Percentiles rank a stretch among this genome's conserved stretches.
phyloP scores from a whole-genome alignment of 306 rosid species.

The Acacia crassicarpa region DNA sequence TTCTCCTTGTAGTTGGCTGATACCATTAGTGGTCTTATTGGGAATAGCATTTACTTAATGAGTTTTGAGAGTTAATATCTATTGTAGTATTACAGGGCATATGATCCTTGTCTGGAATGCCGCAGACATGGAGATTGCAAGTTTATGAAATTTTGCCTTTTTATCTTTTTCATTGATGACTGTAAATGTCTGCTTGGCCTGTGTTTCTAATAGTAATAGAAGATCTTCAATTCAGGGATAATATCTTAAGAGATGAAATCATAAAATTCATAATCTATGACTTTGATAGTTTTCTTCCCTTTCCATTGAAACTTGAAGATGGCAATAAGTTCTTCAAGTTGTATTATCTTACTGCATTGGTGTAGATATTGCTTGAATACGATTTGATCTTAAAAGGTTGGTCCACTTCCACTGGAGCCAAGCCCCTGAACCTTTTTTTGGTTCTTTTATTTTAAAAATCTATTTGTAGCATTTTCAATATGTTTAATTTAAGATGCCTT shows the following conservation, averaged over 20 bases:
- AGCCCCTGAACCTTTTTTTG: not conserved
- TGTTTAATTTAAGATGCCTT: constrained; percentile 1
- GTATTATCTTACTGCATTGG: not conserved
- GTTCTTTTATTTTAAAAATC: not conserved
- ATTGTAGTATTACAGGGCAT: not conserved
- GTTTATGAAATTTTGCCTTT: not conserved
- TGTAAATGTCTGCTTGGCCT: constrained; percentile 5
- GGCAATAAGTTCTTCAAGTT: not conserved
- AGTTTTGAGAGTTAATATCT: not conserved
- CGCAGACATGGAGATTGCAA: not conserved
- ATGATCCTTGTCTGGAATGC: constrained; percentile 12
- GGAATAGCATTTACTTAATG: not conserved
- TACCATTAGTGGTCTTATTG: constrained; percentile 5
- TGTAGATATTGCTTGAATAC: not conserved
- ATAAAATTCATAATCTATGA: constrained; percentile 10
- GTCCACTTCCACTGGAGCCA: not conserved
- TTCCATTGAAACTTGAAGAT: not conserved
- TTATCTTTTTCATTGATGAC: constrained; percentile 1
- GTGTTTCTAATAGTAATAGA: not conserved
- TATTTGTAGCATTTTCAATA: not conserved
- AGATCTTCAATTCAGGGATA: not conserved
- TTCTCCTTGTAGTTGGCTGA: not conserved
- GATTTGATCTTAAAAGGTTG: not conserved
- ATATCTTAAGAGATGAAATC: constrained; percentile 4
- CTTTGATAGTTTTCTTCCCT: constrained; percentile 10